Evolutionary conservation across 495 filamentous ascomycete species (phyloP), one percentile per base, ranked within the genome.

Genomic region (Pyrenula massariospora): DNA sequence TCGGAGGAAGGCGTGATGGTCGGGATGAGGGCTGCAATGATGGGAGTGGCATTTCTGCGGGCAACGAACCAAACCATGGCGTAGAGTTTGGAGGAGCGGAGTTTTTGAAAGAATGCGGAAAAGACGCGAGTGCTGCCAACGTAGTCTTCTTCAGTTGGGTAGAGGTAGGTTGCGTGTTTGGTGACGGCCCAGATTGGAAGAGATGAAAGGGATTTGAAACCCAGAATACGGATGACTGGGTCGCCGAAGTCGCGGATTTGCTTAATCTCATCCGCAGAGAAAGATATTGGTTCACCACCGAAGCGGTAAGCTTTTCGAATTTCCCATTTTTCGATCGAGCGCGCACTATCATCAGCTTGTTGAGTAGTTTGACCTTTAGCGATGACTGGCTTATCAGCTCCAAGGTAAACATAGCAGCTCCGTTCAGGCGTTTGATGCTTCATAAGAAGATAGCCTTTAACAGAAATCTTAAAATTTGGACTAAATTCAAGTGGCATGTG

Each of bases 281-380:
- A 99, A 20, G 84, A 71, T 49, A 99, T 81, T 54, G 91, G 87
- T 60, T 95, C 89, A 20, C 88, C 90, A 25, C 92, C 94, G 60
- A 96, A 97, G 62, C 92, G 95, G 73, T 92, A 99, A 0, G 92
- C 94, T 63, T 95, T 96, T 55, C 85, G 83, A 36, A 96, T 80
- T 58, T 96, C 89, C 10, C 68, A 67, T 62, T 91, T 91, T 56
- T 95, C 88, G 1, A 96, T 82, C 0, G 79, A 77, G 31, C 84
- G 76, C 2, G 83, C 81, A 1, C 84, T 88, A 58, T 91, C 86
- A 22, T 87, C 88, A 19, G 88, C 84, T 48, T 89, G 73, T 53
- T 84, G 80, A 1, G 82, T 81, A 0, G 89, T 90, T 53, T 82
- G 76, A 1, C 85, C 85, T 22, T 83, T 75, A 11, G 81, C 91